Evolutionary conservation across 2,329 filamentous ascomycete genomes (phyloP), one percentile per base, ranked within the genome.

Genomic region (Colletotrichum sp.): DNA sequence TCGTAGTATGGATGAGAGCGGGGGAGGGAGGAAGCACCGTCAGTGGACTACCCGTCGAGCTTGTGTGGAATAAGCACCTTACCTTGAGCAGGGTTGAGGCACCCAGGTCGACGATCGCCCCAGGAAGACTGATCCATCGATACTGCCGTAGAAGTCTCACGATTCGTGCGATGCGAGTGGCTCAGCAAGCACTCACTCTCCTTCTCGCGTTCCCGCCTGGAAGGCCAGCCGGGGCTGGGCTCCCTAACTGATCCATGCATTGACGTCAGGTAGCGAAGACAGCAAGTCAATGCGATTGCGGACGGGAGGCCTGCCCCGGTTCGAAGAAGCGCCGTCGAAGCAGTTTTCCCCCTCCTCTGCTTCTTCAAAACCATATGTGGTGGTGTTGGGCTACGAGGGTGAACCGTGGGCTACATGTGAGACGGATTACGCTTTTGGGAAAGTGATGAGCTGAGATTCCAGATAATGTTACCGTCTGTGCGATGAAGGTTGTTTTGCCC

Each of bases 351-450:
- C 36, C 36, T 21, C 57, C 69, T 43, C 34, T 64, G 36, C 65
- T 15, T 34, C 8, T 43, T 26, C 43, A 28, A 63, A 65, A 48
- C 43, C 32, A 65, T 68, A 26, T 32, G 59, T 21, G 55, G 48
- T 55, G 64, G 59, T 9, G 21, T 36, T 61, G 34, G 72, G 48
- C 72, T 52, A 68, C 32, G 32, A 68, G 70, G 73, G 64, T 75
- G 70, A 75, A 68, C 73, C 70, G 70, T 75, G 73, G 26, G 73
- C 30, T 16, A 65, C 28, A 65, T 73, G 64, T 73, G 70, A 75
- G 73, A 73, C 70, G 57, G 57, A 32, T 55, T 75, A 75, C 73
- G 70, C 70, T 75, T 73, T 73, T 73, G 70, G 70, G 64, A 75
- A 75, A 67, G 70, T 52, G 70, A 75, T 75, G 73, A 73, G 70